Conservation (phyloP, 306 rosid species). For the Vigna unguiculata region DNA sequence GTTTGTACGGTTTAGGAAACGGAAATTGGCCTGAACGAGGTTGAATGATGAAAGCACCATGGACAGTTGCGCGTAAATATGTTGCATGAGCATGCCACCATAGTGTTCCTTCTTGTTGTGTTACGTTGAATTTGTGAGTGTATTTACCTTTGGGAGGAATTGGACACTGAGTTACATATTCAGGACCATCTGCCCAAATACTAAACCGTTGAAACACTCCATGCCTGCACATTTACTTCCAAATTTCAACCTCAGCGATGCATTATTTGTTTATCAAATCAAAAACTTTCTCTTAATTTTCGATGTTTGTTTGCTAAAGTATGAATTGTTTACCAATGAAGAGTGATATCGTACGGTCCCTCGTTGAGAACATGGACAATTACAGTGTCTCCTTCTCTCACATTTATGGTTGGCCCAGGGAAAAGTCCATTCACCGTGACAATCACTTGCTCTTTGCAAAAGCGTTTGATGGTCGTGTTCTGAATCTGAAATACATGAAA, state of each 20-base stretch:
- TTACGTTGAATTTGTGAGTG: constrained; percentile 57
- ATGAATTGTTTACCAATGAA: constrained; percentile 57
- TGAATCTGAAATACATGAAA: constrained; percentile 41
- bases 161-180: constrained; percentile 61
- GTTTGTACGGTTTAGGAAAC: constrained; percentile 47
- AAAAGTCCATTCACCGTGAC: constrained; percentile 56
- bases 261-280: not conserved
- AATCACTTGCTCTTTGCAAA: constrained; percentile 54
- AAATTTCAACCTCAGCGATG: not conserved
- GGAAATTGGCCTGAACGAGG: constrained; percentile 47
- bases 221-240: constrained; percentile 49
- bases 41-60: constrained; percentile 64
- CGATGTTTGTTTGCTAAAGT: too few species aligned
- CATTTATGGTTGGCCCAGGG: constrained; percentile 61
- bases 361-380: constrained; percentile 57
- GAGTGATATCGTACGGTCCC: constrained; percentile 56
- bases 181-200: constrained; percentile 72
- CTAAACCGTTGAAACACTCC: constrained; percentile 57
- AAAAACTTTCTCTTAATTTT: not conserved
- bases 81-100: constrained; percentile 77
- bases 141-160: constrained; percentile 44
- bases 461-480: constrained; percentile 45
- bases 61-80: constrained; percentile 63
- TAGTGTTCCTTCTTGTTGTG: constrained; percentile 66
- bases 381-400: constrained; percentile 58